Evolutionary conservation across 2,329 filamentous ascomycete genomes (phyloP), one percentile per base, ranked within the genome.

Genomic region (Phialophora chinensis): DNA sequence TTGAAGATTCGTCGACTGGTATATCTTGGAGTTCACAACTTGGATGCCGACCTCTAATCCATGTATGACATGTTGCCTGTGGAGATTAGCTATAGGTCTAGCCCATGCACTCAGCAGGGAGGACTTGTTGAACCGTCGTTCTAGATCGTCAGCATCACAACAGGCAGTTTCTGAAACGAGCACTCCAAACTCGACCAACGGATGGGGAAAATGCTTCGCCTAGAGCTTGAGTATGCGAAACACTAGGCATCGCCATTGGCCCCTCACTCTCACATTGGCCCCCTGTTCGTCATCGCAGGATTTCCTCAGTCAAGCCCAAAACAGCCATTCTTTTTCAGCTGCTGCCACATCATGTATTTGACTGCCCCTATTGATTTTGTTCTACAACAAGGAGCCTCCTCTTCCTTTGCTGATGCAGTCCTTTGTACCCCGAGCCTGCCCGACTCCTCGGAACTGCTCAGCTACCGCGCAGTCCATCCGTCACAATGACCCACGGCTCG

Each of bases 401-500:
- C 17, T 44, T 44, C 14, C 14, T 44, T 20, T 42, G 17, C 38
- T 44, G 38, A 44, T n/a, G 38, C 17, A 0, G 17, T 8, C 17
- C 38, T n/a, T 44, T 20, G 17, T 44, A 44, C 17, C 8, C 38
- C 5, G 14, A n/a, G 14, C 38, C 7, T 44, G 38, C 17, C 8
- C 38, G 17, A 44, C 5, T n/a, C 38, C 38, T n/a, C 38, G 38
- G 17, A n/a, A n/a, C 17, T 44, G 38, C 38, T 44, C 38, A 17
- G 14, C 35, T 42, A 14, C 8, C 14, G 35, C 12, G 17, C 14
- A 14, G 6, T 42, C 38, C 17, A 3, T 44, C 38, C 38, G 38
- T n/a, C 38, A 44, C 38, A n/a, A 47, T 62, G 52, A 50, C 50
- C 12, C 60, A 56, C 50, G 50, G 50, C 7, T 20, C 52, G n/a